Evolutionary conservation across 768 basidiomycete genomes (phyloP).

Genomic region (Rhodosporidiobolus odoratus): DNA sequence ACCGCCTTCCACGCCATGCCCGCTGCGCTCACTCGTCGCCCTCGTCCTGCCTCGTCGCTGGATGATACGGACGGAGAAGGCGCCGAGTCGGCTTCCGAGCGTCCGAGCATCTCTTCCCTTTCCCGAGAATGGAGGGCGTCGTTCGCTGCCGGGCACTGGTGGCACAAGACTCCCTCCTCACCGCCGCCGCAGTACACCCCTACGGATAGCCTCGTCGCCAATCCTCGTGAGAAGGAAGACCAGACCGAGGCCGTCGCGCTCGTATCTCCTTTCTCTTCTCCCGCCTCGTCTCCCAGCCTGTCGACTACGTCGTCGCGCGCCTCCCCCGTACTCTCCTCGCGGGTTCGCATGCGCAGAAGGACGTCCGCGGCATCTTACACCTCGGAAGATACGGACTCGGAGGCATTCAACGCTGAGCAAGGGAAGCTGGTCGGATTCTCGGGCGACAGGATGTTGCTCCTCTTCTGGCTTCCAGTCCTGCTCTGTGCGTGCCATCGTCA

Average conservation of each 20-base stretch:
- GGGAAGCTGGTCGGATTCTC: conserved; percentile 17
- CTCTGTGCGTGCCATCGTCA: background rate
- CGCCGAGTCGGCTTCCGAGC: conserved; percentile 8
- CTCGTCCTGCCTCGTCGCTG: background rate
- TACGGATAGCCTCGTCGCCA: conserved; percentile 1
- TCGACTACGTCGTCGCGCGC: background rate
- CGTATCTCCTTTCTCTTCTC: background rate
- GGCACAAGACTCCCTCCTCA: conserved; percentile 24
- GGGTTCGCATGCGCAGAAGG: background rate
- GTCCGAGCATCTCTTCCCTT: background rate
- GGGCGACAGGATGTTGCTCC: conserved; percentile 47
- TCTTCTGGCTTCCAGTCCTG: conserved; percentile 49
- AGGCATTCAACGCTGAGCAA: conserved; percentile 27
- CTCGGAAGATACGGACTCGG: conserved; percentile 43
- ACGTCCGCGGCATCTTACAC: conserved; percentile 42
- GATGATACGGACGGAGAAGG: background rate
- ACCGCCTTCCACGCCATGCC: conserved; percentile 29
- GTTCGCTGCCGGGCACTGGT: conserved; percentile 18
- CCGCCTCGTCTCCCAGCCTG: background rate
- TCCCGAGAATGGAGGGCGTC: conserved; percentile 13
- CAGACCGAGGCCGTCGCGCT: background rate
- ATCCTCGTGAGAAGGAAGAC: conserved; percentile 7
- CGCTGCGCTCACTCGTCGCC: conserved; percentile 15
- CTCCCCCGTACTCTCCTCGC: background rate
- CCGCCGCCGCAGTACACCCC: conserved; percentile 31